phyloP scores from a whole-genome alignment of 2,329 filamentous ascomycete genomes.

The Dactylonectria estremocensis region DNA sequence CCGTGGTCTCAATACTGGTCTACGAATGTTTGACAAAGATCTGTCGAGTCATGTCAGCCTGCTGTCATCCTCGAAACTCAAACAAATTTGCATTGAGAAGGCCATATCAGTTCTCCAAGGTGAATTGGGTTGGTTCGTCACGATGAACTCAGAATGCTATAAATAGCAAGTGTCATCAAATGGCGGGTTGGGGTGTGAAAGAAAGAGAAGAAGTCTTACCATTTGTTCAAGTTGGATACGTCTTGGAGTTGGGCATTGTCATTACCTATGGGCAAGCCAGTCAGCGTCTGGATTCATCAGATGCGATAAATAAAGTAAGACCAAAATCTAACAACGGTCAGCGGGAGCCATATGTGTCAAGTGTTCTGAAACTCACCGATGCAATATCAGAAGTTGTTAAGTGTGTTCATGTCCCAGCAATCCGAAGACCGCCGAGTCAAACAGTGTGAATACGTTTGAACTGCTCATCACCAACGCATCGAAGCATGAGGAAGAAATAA shows the following conservation, averaged over 20 bases:
- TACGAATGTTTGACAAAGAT: neutral
- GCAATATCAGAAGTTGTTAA: conserved; percentile 67
- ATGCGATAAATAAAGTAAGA: conserved; percentile 1
- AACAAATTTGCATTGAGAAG: conserved; percentile 27
- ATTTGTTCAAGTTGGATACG: neutral
- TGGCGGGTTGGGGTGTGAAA: conserved; percentile 49
- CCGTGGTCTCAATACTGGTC: too few species aligned
- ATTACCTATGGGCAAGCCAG: conserved; percentile 31
- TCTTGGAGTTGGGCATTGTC: neutral
- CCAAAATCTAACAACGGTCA: conserved; percentile 32
- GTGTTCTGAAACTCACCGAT: conserved; percentile 55
- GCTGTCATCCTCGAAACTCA: conserved; percentile 3
- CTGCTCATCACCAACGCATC: conserved; percentile 63
- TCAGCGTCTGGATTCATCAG: conserved; percentile 33
- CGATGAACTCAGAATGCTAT: conserved; percentile 68
- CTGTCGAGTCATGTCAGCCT: conserved; percentile 22
- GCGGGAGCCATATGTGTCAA: neutral
- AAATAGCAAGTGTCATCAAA: conserved; percentile 64
- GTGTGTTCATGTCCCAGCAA: conserved; percentile 67
- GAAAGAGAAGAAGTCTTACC: conserved; percentile 32
- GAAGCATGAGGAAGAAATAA: conserved; percentile 36
- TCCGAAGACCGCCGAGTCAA: conserved; percentile 63
- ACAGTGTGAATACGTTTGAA: conserved; percentile 72
- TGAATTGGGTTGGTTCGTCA: conserved; percentile 69
- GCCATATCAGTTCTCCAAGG: conserved; percentile 74